These are phyloP conservation scores for Pichiaceae sp. DNA, from an alignment of 1,139 yeast species.

Conservation along the genomic window DNA sequence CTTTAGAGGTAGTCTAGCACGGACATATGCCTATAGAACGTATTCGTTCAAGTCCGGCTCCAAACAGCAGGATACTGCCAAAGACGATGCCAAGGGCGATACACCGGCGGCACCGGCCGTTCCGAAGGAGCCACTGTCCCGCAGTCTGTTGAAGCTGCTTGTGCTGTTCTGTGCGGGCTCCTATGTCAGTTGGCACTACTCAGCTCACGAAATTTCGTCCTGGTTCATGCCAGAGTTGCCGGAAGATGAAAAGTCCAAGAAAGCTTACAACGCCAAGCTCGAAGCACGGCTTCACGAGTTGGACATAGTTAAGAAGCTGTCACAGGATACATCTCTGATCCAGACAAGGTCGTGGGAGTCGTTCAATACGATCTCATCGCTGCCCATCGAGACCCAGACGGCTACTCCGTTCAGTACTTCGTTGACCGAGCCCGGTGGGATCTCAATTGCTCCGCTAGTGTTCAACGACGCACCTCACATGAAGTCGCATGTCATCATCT, in stretches of 20 bases:
- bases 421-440: slow-evolving; percentile 63
- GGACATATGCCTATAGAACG: too few species aligned
- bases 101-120: too few species aligned
- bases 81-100: too few species aligned
- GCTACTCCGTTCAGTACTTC: slow-evolving; percentile 24
- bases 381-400: slow-evolving; percentile 23
- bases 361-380: slow-evolving; percentile 32
- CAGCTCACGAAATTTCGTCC: slow-evolving; percentile 20
- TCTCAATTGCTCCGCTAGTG: slow-evolving; percentile 63
- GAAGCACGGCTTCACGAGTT: slow-evolving; percentile 42
- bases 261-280: slow-evolving; percentile 26
- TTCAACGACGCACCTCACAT: slow-evolving; percentile 51
- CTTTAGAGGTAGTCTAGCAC: too few species aligned
- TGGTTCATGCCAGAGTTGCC: slow-evolving; percentile 14
- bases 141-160: neutral
- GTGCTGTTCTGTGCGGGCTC: slow-evolving; percentile 18
- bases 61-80: too few species aligned
- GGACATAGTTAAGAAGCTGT: slow-evolving; percentile 42
- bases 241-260: slow-evolving; percentile 6
- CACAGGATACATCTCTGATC: slow-evolving; percentile 32
- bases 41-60: too few species aligned
- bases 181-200: slow-evolving; percentile 15
- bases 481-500: slow-evolving; percentile 61
- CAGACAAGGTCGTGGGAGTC: slow-evolving; percentile 54
- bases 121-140: too few species aligned